A percentile compares a stretch with the other conserved stretches of the same genome.
Evolutionary conservation across 495 filamentous ascomycete genomes (phyloP).

Genomic region (Chaetomium fimeti): DNA sequence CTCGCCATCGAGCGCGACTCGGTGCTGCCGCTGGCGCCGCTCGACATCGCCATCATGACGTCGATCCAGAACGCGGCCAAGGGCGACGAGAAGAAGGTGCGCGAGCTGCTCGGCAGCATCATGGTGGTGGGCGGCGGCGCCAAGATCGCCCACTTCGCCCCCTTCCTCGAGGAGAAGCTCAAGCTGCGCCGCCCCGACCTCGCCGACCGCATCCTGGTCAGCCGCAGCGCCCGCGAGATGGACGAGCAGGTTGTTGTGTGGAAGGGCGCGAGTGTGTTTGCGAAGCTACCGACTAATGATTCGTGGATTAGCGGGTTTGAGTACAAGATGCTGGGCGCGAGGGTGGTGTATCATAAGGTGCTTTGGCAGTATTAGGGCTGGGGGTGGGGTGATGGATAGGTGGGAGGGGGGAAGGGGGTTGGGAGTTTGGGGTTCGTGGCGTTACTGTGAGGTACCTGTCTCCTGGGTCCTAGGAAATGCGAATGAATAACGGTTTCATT

Average conservation of each 20-base stretch:
- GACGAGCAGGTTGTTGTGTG: constrained; percentile 93
- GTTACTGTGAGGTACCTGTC: not conserved
- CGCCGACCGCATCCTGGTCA: constrained; percentile 81
- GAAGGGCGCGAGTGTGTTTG: constrained; percentile 98
- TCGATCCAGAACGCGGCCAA: constrained; percentile 82
- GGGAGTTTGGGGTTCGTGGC: constrained; percentile 6
- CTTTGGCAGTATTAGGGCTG: constrained; percentile 62
- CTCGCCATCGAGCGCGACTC: constrained; percentile 70
- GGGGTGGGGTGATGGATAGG: not conserved
- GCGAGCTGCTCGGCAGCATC: constrained; percentile 88
- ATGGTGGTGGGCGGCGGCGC: constrained; percentile 93
- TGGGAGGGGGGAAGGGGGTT: not conserved
- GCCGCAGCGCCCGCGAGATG: constrained; percentile 82
- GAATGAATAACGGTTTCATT: too few relatives aligned
- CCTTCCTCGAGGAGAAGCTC: constrained; percentile 77
- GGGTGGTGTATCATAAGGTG: constrained; percentile 81
- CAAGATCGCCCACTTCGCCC: constrained; percentile 70
- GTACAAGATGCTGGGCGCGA: constrained; percentile 80
- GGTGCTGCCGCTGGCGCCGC: constrained; percentile 73
- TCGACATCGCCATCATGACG: constrained; percentile 86
- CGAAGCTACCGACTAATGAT: constrained; percentile 88
- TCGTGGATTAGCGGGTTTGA: constrained; percentile 87
- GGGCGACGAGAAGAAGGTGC: constrained; percentile 85
- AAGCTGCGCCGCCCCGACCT: constrained; percentile 66
- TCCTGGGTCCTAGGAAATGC: too few relatives aligned